Conservation (phyloP, 2,329 filamentous ascomycete species). For the Zymoseptoria passerinii region DNA sequence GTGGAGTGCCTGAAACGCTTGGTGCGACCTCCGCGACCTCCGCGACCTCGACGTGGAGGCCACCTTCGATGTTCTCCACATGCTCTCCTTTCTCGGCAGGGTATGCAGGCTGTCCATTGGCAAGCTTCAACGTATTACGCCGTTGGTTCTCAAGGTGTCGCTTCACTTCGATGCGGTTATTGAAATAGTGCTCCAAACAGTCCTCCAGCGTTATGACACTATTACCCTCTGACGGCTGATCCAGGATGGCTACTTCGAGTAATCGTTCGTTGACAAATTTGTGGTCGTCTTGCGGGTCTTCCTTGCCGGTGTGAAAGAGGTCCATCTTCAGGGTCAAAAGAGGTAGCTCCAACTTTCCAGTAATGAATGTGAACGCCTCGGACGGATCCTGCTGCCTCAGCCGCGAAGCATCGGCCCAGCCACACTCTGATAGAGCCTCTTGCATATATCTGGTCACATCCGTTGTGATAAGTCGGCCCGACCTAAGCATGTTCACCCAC, state of each 20-base stretch:
- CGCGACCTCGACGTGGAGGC: conserved; percentile 37
- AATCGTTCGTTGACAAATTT: conserved; percentile 89
- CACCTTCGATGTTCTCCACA: conserved; percentile 20
- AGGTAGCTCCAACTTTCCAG: conserved; percentile 77
- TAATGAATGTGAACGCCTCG: conserved; percentile 92
- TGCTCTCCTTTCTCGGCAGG: conserved; percentile 23
- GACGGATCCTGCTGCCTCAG: conserved; percentile 90
- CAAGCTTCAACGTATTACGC: conserved; percentile 49
- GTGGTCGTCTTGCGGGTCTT: conserved; percentile 77
- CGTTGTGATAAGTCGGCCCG: conserved; percentile 72
- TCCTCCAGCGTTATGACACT: conserved; percentile 67
- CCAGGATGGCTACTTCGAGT: conserved; percentile 82
- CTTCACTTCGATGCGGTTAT: conserved; percentile 82
- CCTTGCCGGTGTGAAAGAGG: conserved; percentile 83
- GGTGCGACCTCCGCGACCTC: conserved; percentile 36
- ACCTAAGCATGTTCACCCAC: conserved; percentile 88
- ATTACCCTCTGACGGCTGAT: conserved; percentile 57
- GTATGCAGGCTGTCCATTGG: conserved; percentile 25
- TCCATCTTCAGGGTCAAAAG: conserved; percentile 88
- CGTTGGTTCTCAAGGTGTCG: conserved; percentile 57
- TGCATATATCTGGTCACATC: conserved; percentile 81
- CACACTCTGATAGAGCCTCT: conserved; percentile 71
- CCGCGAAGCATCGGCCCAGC: conserved; percentile 72
- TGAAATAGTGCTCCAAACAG: conserved; percentile 91
- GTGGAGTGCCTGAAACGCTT: conserved; percentile 25